Evolutionary conservation across 108 stramenopile genomes (phyloP), one percentile per base, ranked within the genome.

Genomic region (Cylindrotheca closterium): DNA sequence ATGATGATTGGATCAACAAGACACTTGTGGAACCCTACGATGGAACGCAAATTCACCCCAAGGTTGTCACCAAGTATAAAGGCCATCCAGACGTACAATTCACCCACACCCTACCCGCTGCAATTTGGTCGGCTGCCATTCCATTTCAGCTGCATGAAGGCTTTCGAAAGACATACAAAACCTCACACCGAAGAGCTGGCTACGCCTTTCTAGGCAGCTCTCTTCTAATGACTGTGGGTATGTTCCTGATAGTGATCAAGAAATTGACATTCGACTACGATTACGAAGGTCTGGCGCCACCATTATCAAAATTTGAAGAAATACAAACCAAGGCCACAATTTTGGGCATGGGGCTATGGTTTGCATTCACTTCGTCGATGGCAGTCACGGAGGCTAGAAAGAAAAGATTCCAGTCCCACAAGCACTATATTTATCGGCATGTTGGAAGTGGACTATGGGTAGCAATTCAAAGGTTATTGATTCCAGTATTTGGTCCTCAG

Each of bases 91-190:
- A 32, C n/a, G 46, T 71, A 15, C 56, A 71, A 3, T 56, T 71
- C 27, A 57, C 55, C 18, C 62, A 71, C 30, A 57, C 58, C 2
- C 47, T 71, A 19, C 70, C 63, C 4, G 56, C 28, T 51, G 55
- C 63, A 3, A 7, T 71, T 22, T 65, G 63, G 70, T 26, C 55
- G 5, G 63, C 52, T 15, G 1, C 31, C 23, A 64, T 65, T 56
- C 70, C 70, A 4, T 63, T 71, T 49, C 70, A 65, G n/a, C 23
- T 71, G 30, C 62, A 71, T 58, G 55, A 54, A 3, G 30, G 19
- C 21, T 56, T 64, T 46, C 53, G 70, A 45, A 70, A 61, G 22
- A 37, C 37, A 18, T 28, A 60, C 27, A 21, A 19, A 37, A n/a
- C 1, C 19, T 32, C 48, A 24, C 68, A 70, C 26, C 19, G 60